Base-by-base conservation (phyloP, 805 yeast species). In the Metschnikowia noctiluminum region DNA sequence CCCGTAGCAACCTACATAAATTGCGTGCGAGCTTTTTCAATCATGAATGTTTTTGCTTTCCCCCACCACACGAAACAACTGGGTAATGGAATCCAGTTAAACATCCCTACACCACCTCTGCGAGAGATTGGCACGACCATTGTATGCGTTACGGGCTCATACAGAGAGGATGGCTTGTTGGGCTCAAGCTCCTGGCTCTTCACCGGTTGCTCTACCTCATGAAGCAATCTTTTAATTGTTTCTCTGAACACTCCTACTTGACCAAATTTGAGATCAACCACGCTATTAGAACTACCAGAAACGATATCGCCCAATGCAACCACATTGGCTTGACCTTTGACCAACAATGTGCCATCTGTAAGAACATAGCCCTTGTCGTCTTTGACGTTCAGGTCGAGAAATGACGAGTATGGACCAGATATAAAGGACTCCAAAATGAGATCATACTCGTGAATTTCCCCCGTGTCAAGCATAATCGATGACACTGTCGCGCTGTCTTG, bases 261-360 rank as follows among this genome's bases (percentile, higher is more conserved):
- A 38, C 51, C 48, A 43, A 56, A 55, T 32, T 52, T 44, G 26
- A 71, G 38, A 46, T 70, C 72, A 10, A 63, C 60, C 9, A 67
- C 7, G 9, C 68, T 56, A 15, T 54, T 54, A 12, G 47, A 47
- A 2, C 65, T 55, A 7, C 59, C 57, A 1, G 64, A 45, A 5
- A 62, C 51, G 35, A 71, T 60, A 53, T 72, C 76, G 26, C 76
- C 76, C 13, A 69, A 41, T 3, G 66, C 74, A 15, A 68, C 30
- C 5, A 71, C 70, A 16, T 68, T 55, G 11, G 50, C 48, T 40
- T 60, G 51, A 3, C 59, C 61, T 35, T 60, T 50, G 11, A 68
- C 64, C 8, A 59, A 38, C 14, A 70, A 58, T 42, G 57, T 43
- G 7, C 60, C 56, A 49, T 68, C 65, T 1, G 70, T 63, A 7